Percentiles rank a stretch among this genome's conserved stretches.
Conservation (phyloP, 441 rosid genomes). For the Francoa sonchifolia region DNA sequence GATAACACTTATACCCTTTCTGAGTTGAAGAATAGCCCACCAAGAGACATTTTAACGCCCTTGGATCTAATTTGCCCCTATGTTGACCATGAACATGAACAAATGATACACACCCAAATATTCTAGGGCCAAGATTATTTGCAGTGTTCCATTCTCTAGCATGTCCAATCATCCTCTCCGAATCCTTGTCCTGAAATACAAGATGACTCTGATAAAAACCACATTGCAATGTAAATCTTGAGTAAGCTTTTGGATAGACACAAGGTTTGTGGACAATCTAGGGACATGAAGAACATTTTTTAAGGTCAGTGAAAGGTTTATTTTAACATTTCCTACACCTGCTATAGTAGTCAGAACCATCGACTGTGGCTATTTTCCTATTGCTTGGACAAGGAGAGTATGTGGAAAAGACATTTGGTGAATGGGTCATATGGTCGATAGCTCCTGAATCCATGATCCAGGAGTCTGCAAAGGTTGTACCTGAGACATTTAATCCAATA, state of each 20-base stretch:
- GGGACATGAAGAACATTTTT: slow-evolving; percentile 1
- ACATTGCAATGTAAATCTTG: neutral
- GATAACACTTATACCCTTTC: neutral
- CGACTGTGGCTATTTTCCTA: slow-evolving; percentile 1
- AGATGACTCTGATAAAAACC: neutral
- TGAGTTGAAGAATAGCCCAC: neutral
- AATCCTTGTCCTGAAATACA: slow-evolving; percentile 1
- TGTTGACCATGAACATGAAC: neutral
- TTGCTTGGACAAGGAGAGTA: slow-evolving; percentile 1
- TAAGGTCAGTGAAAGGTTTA: neutral
- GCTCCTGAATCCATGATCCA: neutral
- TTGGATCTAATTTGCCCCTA: neutral
- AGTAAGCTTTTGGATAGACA: slow-evolving; percentile 1
- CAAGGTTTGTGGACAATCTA: neutral
- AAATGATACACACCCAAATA: neutral
- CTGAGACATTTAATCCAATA: neutral
- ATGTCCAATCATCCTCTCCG: slow-evolving; percentile 6
- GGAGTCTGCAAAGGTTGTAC: neutral
- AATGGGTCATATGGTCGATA: neutral
- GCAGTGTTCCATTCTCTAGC: neutral
- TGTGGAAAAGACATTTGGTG: neutral
- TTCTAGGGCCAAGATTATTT: neutral
- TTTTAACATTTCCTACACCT: neutral
- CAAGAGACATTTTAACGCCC: neutral
- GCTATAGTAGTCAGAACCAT: neutral